phyloP scores from a whole-genome alignment of 2,329 filamentous ascomycete species.

The Cladorrhinum sp. region DNA sequence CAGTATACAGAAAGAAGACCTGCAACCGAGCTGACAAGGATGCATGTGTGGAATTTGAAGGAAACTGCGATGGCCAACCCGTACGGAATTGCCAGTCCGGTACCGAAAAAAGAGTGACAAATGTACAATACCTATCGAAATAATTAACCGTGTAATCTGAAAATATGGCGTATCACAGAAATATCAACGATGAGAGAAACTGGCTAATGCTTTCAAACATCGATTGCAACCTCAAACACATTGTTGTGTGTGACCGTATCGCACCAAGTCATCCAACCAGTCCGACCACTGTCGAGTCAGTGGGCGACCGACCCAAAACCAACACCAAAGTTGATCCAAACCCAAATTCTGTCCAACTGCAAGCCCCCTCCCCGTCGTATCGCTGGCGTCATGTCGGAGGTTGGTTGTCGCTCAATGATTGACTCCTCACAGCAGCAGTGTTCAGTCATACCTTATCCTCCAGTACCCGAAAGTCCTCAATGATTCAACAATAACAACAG shows the following conservation, averaged over 20 bases:
- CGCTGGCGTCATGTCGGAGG: not conserved
- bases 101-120: not conserved
- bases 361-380: not conserved
- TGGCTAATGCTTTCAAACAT: not conserved
- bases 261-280: not conserved
- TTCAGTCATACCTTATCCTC: too few species aligned
- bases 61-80: not conserved
- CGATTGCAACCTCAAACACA: slow-evolving; percentile 8
- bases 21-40: not conserved
- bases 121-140: too few species aligned
- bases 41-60: not conserved
- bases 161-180: too few species aligned
- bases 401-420: not conserved
- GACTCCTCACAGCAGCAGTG: too few species aligned
- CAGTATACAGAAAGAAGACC: not conserved
- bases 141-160: not conserved
- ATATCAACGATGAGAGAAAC: not conserved
- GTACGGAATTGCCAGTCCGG: not conserved
- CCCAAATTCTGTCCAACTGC: not conserved
- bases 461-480: too few species aligned
- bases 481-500: not conserved
- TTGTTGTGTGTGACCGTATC: slow-evolving; percentile 1
- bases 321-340: slow-evolving; percentile 1
- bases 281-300: slow-evolving; percentile 8
- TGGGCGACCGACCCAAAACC: slow-evolving; percentile 4